Conservation (phyloP, 2,329 filamentous ascomycete species). For the Penicillium brevicompactum region DNA sequence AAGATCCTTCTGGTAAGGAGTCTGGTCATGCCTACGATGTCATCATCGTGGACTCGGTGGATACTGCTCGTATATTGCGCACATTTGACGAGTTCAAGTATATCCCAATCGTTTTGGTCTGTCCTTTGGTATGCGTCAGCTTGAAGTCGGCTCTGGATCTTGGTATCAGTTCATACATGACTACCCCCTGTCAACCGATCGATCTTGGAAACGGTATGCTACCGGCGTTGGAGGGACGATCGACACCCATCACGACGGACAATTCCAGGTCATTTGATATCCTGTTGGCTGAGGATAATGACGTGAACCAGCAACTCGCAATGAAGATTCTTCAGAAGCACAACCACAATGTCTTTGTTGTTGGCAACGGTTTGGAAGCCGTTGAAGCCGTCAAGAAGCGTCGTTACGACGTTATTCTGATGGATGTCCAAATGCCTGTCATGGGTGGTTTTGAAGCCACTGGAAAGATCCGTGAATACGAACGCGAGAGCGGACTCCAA, state of each 20-base stretch:
- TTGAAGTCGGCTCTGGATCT: conserved; percentile 92
- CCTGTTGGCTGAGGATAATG: conserved; percentile 92
- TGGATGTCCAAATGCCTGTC: conserved; percentile 99
- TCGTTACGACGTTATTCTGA: conserved; percentile 93
- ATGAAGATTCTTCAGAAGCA: conserved; percentile 98
- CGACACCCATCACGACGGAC: conserved; percentile 86
- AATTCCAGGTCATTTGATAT: conserved; percentile 96
- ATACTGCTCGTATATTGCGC: conserved; percentile 81
- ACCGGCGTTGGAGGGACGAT: conserved; percentile 88
- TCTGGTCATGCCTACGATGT: conserved; percentile 77
- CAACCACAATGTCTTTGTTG: conserved; percentile 70
- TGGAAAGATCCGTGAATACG: conserved; percentile 93
- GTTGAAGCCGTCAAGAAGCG: conserved; percentile 89
- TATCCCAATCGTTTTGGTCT: conserved; percentile 89
- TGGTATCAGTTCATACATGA: conserved; percentile 99
- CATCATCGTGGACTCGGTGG: conserved; percentile 91
- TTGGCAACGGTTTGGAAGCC: conserved; percentile 91
- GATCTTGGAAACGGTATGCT: conserved; percentile 96
- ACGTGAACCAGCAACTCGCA: conserved; percentile 92
- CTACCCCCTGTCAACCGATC: conserved; percentile 89
- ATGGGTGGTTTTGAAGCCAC: conserved; percentile 99
- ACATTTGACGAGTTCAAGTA: conserved; percentile 96
- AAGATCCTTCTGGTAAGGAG: conserved; percentile 53
- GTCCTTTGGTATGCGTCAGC: conserved; percentile 84
- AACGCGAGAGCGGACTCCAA: conserved; percentile 75